Conservation (phyloP, 306 rosid species). For the Malus domestica region DNA sequence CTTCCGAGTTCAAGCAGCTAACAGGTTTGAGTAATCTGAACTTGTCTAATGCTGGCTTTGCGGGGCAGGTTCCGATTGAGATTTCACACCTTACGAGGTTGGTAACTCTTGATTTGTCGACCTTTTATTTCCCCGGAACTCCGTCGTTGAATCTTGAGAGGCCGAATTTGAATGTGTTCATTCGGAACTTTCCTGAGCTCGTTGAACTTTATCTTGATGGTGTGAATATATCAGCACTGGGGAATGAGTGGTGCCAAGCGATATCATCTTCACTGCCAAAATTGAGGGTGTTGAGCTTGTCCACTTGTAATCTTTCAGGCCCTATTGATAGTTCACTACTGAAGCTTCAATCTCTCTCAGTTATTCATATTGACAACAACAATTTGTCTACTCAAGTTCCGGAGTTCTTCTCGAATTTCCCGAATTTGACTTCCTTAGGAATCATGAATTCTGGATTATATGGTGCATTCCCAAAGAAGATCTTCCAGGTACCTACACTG, state of each 20-base stretch:
- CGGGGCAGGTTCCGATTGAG: too few species aligned
- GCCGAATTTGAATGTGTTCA: too few species aligned
- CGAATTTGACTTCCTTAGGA: background rate
- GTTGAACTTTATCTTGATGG: slow-evolving; percentile 23
- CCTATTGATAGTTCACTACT: background rate
- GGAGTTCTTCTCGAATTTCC: background rate
- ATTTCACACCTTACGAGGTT: too few species aligned
- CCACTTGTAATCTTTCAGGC: background rate
- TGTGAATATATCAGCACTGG: slow-evolving; percentile 9
- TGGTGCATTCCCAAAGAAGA: slow-evolving; percentile 8
- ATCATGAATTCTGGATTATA: background rate
- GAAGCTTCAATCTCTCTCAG: background rate
- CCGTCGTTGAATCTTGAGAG: too few species aligned
- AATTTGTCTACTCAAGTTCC: background rate
- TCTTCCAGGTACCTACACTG: slow-evolving; percentile 1
- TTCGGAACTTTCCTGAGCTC: too few species aligned
- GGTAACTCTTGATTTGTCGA: too few species aligned
- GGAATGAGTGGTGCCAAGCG: slow-evolving; percentile 31
- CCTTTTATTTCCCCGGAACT: too few species aligned
- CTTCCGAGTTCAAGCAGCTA: too few species aligned
- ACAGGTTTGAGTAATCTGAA: too few species aligned
- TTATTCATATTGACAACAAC: background rate
- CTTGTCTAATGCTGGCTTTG: too few species aligned
- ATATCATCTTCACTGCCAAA: slow-evolving; percentile 5
- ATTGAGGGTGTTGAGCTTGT: background rate